phyloP scores from a whole-genome alignment of 345 rosid species.

The Brassica nigra region DNA sequence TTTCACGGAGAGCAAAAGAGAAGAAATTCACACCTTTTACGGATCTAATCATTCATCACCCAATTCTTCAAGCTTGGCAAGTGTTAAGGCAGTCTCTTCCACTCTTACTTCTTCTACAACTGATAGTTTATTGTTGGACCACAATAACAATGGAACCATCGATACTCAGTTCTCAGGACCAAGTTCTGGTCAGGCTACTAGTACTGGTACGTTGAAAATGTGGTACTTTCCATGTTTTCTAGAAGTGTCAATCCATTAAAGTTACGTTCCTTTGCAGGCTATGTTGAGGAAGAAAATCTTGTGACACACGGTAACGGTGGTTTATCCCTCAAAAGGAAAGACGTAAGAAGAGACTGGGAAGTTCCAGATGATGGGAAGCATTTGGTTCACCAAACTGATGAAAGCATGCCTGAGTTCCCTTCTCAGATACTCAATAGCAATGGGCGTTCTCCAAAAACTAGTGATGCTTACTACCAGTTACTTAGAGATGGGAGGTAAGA shows the following conservation, averaged over 20 bases:
- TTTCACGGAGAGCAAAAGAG: constrained; percentile 49
- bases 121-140: constrained; percentile 50
- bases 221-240: background rate
- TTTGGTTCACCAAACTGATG: constrained; percentile 40
- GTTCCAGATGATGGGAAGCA: constrained; percentile 45
- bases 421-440: constrained; percentile 39
- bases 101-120: constrained; percentile 42
- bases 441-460: constrained; percentile 41
- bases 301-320: constrained; percentile 41
- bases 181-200: constrained; percentile 31
- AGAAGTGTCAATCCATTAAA: constrained; percentile 9
- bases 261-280: constrained; percentile 44
- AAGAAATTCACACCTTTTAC: constrained; percentile 65
- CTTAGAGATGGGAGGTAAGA: constrained; percentile 75
- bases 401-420: constrained; percentile 40
- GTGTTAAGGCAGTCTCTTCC: constrained; percentile 47
- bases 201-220: constrained; percentile 55
- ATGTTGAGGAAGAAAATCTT: constrained; percentile 41
- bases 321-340: constrained; percentile 44
- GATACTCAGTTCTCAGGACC: constrained; percentile 39
- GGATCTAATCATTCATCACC: constrained; percentile 44
- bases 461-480: constrained; percentile 54
- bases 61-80: constrained; percentile 42
- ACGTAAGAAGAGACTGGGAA: constrained; percentile 38
- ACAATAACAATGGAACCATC: constrained; percentile 39